Percentiles rank a stretch among this genome's conserved stretches.
Conservation (phyloP, 768 basidiomycete species). For the Amanita rimosa region DNA sequence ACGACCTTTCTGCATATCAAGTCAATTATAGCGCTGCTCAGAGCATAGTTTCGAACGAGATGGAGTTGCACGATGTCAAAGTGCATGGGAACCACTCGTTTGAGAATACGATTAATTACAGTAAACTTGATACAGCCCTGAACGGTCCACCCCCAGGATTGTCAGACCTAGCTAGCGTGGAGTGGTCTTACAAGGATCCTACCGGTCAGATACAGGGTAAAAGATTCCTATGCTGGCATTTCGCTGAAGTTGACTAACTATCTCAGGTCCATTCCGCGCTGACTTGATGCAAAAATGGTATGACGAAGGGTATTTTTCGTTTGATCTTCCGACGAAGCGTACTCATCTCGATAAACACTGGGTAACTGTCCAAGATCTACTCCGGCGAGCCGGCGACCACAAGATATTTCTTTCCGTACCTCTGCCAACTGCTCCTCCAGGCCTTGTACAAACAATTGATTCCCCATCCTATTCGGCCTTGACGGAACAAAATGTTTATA, state of each 20-base stretch:
- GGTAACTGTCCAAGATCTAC: slow-evolving; percentile 51
- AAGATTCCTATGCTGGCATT: slow-evolving; percentile 8
- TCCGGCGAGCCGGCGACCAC: slow-evolving; percentile 35
- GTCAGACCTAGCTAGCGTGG: slow-evolving; percentile 45
- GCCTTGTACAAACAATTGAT: slow-evolving; percentile 37
- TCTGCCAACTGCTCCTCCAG: slow-evolving; percentile 36
- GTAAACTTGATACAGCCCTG: slow-evolving; percentile 4
- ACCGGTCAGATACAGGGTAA: slow-evolving; percentile 86
- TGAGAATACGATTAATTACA: slow-evolving; percentile 6
- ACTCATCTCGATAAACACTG: slow-evolving; percentile 58
- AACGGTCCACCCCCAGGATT: slow-evolving; percentile 23
- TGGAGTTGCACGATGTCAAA: not conserved
- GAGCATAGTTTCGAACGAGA: not conserved
- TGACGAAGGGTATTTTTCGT: slow-evolving; percentile 78
- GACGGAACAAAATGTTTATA: slow-evolving; percentile 28
- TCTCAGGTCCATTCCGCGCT: slow-evolving; percentile 77
- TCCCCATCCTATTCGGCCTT: slow-evolving; percentile 25
- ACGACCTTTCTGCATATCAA: not conserved
- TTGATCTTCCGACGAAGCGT: slow-evolving; percentile 78
- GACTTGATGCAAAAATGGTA: slow-evolving; percentile 93
- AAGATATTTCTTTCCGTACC: slow-evolving; percentile 56
- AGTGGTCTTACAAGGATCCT: slow-evolving; percentile 92
- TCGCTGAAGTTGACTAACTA: not conserved
- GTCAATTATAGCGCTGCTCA: not conserved
- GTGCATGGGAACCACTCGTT: not conserved